phyloP scores from a whole-genome alignment of 2,329 filamentous ascomycete species.

The Cryphonectria radicalis region DNA sequence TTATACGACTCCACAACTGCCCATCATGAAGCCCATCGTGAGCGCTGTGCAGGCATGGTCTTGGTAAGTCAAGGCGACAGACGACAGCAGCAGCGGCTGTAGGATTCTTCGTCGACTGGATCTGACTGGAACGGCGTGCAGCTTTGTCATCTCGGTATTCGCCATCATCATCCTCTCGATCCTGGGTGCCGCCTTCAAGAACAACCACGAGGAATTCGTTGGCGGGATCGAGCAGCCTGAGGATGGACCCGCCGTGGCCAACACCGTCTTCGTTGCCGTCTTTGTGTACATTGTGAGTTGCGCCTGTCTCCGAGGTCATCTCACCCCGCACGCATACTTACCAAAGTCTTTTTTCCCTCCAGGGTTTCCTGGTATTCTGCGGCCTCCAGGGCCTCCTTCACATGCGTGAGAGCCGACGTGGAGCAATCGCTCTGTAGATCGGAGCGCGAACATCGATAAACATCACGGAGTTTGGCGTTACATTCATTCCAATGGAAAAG shows the following conservation, averaged over 20 bases:
- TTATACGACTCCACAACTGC: not conserved
- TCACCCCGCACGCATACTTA: conserved; percentile 2
- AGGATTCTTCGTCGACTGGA: conserved; percentile 9
- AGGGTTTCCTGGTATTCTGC: conserved; percentile 93
- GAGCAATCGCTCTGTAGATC: conserved; percentile 74
- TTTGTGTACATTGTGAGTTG: conserved; percentile 82
- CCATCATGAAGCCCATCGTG: conserved; percentile 91
- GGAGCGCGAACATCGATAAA: conserved; percentile 23
- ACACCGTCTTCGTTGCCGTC: conserved; percentile 85
- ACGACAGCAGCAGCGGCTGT: conserved; percentile 17
- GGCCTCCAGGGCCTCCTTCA: conserved; percentile 87
- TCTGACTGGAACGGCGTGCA: conserved; percentile 42
- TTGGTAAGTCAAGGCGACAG: conserved; percentile 66
- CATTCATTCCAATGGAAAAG: conserved; percentile 9
- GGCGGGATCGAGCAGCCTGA: conserved; percentile 73
- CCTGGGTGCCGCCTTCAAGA: conserved; percentile 73
- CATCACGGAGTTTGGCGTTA: conserved; percentile 24
- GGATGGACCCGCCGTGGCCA: conserved; percentile 77
- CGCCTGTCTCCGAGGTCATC: conserved; percentile 6
- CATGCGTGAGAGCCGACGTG: conserved; percentile 78
- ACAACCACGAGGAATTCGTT: conserved; percentile 81
- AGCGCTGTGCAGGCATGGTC: conserved; percentile 92
- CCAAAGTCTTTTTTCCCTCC: not conserved
- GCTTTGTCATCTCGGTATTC: conserved; percentile 72
- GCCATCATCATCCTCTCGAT: conserved; percentile 67